Conservation (phyloP, 2,329 filamentous ascomycete species). For the Drechslerella stenobrocha region DNA sequence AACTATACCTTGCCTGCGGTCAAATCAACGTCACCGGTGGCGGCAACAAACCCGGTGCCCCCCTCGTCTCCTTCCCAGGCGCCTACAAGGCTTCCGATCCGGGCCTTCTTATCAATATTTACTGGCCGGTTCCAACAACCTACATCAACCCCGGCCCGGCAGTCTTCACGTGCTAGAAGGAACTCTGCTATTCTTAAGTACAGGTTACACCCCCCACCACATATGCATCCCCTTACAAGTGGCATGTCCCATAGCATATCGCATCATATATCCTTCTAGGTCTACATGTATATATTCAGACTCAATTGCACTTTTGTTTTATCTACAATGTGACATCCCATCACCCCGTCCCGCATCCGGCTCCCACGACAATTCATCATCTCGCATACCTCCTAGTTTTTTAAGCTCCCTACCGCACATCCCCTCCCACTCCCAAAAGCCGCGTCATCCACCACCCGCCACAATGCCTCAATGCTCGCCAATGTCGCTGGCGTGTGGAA, state of each 20-base stretch:
- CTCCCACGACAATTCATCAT: neutral
- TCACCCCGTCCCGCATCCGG: too few species aligned
- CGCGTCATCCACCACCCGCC: conserved; percentile 58
- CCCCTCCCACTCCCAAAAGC: conserved; percentile 52
- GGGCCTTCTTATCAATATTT: conserved; percentile 51
- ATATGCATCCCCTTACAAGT: too few species aligned
- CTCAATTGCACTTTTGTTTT: too few species aligned
- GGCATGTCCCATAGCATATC: too few species aligned
- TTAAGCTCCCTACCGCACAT: conserved; percentile 37
- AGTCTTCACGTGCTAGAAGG: conserved; percentile 50
- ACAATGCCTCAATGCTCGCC: conserved; percentile 58
- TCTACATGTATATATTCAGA: neutral
- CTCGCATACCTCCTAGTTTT: conserved; percentile 7
- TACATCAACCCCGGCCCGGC: conserved; percentile 57
- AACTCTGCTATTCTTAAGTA: neutral
- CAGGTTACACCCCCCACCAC: too few species aligned
- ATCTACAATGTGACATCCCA: neutral
- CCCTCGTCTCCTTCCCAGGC: conserved; percentile 58
- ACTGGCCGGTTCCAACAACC: conserved; percentile 51
- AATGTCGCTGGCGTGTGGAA: conserved; percentile 62
- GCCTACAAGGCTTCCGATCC: conserved; percentile 53
- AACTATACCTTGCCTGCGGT: conserved; percentile 59
- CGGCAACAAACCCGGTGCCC: conserved; percentile 56
- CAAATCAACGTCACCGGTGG: conserved; percentile 58
- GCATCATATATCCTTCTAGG: too few species aligned